phyloP scores from a whole-genome alignment of 2,329 filamentous ascomycete species.

The Neonectria sp. region DNA sequence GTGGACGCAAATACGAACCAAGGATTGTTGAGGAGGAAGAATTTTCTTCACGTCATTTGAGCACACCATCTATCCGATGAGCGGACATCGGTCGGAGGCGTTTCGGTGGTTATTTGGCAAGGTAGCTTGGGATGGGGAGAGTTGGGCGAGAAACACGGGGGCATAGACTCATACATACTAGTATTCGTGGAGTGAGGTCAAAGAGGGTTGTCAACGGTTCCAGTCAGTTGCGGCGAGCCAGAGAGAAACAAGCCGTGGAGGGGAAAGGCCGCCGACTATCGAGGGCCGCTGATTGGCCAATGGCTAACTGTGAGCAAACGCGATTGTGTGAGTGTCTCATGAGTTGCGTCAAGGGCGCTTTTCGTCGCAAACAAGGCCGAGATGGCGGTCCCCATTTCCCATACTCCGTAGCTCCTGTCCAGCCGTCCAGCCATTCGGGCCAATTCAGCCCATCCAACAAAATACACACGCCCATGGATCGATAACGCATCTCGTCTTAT shows the following conservation, averaged over 20 bases:
- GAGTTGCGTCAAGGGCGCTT: slow-evolving; percentile 45
- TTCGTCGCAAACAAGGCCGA: slow-evolving; percentile 46
- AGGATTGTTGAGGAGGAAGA: slow-evolving; percentile 44
- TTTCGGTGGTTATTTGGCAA: neutral
- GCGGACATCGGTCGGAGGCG: slow-evolving; percentile 2
- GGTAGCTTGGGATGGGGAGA: slow-evolving; percentile 6
- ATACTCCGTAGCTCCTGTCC: slow-evolving; percentile 15
- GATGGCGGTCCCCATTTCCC: slow-evolving; percentile 25
- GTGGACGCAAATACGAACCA: slow-evolving; percentile 47
- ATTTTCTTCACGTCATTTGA: slow-evolving; percentile 36
- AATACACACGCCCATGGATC: slow-evolving; percentile 20
- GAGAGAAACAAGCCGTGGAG: slow-evolving; percentile 36
- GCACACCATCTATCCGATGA: slow-evolving; percentile 24
- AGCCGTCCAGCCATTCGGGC: slow-evolving; percentile 14
- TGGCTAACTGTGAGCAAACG: slow-evolving; percentile 42
- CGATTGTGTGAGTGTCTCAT: slow-evolving; percentile 38
- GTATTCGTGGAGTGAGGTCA: slow-evolving; percentile 22
- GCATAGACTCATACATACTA: slow-evolving; percentile 21
- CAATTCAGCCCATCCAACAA: slow-evolving; percentile 15
- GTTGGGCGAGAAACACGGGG: slow-evolving; percentile 35
- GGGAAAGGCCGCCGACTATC: slow-evolving; percentile 45
- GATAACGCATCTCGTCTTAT: slow-evolving; percentile 23
- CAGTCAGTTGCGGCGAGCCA: slow-evolving; percentile 40
- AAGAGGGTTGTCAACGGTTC: slow-evolving; percentile 32
- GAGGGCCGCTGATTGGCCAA: slow-evolving; percentile 51